A percentile compares a stretch with the other conserved stretches of the same genome.
Evolutionary conservation across 2,329 filamentous ascomycete species (phyloP).

Genomic region (Pyrenophora graminea): DNA sequence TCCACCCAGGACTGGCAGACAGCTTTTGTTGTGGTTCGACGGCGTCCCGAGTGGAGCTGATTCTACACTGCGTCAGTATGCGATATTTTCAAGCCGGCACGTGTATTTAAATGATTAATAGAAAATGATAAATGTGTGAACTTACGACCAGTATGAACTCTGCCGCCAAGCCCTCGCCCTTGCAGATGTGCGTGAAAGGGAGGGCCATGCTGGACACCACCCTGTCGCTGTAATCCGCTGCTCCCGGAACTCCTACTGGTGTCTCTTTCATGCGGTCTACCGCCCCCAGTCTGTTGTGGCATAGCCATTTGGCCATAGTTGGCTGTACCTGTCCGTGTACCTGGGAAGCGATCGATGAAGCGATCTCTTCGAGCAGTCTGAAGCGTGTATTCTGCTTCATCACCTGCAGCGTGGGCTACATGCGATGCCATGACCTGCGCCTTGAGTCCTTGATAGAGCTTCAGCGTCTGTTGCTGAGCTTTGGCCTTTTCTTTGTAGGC

Average conservation of each 20-base stretch:
- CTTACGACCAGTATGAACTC: conserved; percentile 29
- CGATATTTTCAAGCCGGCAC: not conserved
- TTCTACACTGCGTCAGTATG: conserved; percentile 23
- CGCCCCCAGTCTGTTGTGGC: conserved; percentile 17
- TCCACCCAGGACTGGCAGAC: conserved; percentile 35
- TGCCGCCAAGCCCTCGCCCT: conserved; percentile 17
- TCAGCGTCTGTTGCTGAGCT: conserved; percentile 69
- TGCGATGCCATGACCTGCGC: conserved; percentile 58
- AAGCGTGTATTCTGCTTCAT: conserved; percentile 46
- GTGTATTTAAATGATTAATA: too few relatives aligned
- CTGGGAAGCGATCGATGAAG: conserved; percentile 38
- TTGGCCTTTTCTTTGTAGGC: conserved; percentile 72
- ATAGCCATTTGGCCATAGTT: conserved; percentile 26
- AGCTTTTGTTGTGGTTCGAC: conserved; percentile 32
- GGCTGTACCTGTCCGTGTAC: conserved; percentile 29
- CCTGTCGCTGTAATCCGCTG: conserved; percentile 26
- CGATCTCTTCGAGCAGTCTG: conserved; percentile 35
- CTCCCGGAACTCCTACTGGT: conserved; percentile 34
- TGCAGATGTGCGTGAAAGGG: conserved; percentile 29
- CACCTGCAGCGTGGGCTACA: conserved; percentile 60
- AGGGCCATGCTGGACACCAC: conserved; percentile 23
- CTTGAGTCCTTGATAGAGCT: conserved; percentile 62
- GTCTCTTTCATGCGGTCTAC: conserved; percentile 23
- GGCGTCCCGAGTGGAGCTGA: conserved; percentile 34
- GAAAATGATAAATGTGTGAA: not conserved